Base-by-base conservation (phyloP, 176 grass and related monocot genomes). In the Carex cristatella region DNA sequence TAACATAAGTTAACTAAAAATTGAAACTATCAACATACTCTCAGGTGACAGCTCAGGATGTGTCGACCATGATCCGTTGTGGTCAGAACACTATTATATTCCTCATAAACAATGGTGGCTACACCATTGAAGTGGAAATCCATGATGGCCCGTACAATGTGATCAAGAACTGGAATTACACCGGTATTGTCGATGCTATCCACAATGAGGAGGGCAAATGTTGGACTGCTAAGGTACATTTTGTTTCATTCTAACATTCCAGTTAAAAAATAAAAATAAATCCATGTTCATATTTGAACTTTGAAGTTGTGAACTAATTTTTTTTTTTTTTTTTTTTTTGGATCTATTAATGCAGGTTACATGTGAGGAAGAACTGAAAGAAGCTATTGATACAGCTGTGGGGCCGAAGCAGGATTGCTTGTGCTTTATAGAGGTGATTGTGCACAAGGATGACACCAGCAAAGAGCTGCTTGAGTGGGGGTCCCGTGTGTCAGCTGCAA, bases 101-200 rank as follows among this genome's bases (percentile, higher is more conserved):
- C 88, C 91, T 97, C 14, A 90, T 97, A 81, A 97, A 93, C 87
- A 97, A 97, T 27, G 94, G 94, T n/a, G 94, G 94, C 1, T 97
- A 97, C 91, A 97, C 91, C 31, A 97, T 91, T 15, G 94, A 97
- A 87, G 94, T 90, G 28, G 91, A 89, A 88, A 93, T 97, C 86
- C 94, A 97, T 61, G 91, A 97, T 51, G 94, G 89, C 4, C 94
- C 91, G 0, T 97, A 97, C 89, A 97, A 97, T 66, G 89, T 97
- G 18, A 97, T 97, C 86, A 97, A 97, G 84, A 93, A 97, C 88
- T 97, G 94, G 91, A 74, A 93, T 89, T 97, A 97, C 72, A 87
- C 91, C 0, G 94, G 58, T 0, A 54, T 97, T 0, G 84, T 93
- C 1, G 91, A 93, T 14, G 91, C 89, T 49, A 93, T 97, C 81